Base-by-base conservation (phyloP, 306 rosid genomes). In the Arachis stenosperma region DNA sequence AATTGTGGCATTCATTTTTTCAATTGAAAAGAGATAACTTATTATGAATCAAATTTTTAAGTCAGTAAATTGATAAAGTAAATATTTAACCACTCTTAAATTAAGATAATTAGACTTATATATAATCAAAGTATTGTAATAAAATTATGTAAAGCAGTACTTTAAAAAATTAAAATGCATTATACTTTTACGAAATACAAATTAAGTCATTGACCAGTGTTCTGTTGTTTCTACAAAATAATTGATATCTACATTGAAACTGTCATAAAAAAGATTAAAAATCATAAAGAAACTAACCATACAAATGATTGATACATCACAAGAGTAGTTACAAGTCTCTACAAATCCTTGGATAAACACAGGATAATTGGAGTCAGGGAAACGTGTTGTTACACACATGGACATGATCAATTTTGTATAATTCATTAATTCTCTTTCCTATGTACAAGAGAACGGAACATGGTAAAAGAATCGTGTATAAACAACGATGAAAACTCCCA, bases 371-470 rank as follows among this genome's bases (percentile, higher is more conserved):
- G 37, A 33, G 37, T 0, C 37, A 33, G 37, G 37, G 4, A 2
- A 33, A 33, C 37, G 3, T 33, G 37, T 33, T 2, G 27, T 22
- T 22, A 22, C 27, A 22, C 27, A 22, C 27, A 22, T 22, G 27
- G 27, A 22, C 27, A 22, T 22, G 27, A 22, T 22, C 27, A 22
- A 0, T 22, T 79, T 73, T 73, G 39, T 67, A 69, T 69, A 43
- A 22, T 22, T 22, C 27, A 22, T 71, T 75, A 79, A 61, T 82
- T 74, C 37, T 33, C 37, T 33, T 33, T 33, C 86, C 88, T 86
- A 91, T 84, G 78, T 88, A 85, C 89, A 91, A 78, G 79, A 80
- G 71, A 65, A 78, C 79, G 76, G 84, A 82, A 75, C 37, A 65
- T 53, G 75, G 72, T 81, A 69, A 80, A 75, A 33, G 37, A 33